Conservation (phyloP, 441 rosid species). For the Mallotus japonicus region DNA sequence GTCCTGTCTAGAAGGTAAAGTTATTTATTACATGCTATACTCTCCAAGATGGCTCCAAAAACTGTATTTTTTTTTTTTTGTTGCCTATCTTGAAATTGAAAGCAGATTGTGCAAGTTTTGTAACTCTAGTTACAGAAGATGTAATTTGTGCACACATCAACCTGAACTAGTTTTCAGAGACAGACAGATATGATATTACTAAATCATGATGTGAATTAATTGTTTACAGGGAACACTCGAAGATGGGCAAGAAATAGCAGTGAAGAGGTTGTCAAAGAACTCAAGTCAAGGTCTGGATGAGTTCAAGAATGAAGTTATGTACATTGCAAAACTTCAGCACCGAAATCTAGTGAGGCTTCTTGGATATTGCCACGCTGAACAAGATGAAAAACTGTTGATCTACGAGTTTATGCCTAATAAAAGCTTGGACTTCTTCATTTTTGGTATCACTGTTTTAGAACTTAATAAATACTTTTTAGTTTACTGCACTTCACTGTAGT, state of each 20-base stretch:
- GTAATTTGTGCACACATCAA: no score
- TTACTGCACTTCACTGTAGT: no score
- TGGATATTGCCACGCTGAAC: slow-evolving; percentile 29
- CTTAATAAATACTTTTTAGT: no score
- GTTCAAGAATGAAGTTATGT: slow-evolving; percentile 35
- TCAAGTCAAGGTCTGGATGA: slow-evolving; percentile 34
- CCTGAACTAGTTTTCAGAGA: no score
- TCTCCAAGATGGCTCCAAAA: no score
- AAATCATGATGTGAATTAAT: no score
- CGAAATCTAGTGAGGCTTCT: slow-evolving; percentile 38
- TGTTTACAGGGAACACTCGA: slow-evolving; percentile 13
- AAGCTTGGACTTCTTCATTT: slow-evolving; percentile 28
- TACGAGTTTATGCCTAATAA: slow-evolving; percentile 26
- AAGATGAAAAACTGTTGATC: slow-evolving; percentile 31
- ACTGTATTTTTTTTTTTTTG: no score
- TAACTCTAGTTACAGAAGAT: no score
- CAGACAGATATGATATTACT: no score
- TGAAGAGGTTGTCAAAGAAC: slow-evolving; percentile 30
- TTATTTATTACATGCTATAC: no score
- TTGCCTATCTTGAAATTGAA: no score
- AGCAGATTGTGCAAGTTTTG: no score
- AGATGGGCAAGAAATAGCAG: slow-evolving; percentile 30
- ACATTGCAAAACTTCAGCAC: slow-evolving; percentile 38
- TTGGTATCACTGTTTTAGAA: slow-evolving; percentile 14
- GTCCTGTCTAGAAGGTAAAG: slow-evolving; percentile 37